Conservation (phyloP, 441 rosid genomes). For the Jatropha podagrica region DNA sequence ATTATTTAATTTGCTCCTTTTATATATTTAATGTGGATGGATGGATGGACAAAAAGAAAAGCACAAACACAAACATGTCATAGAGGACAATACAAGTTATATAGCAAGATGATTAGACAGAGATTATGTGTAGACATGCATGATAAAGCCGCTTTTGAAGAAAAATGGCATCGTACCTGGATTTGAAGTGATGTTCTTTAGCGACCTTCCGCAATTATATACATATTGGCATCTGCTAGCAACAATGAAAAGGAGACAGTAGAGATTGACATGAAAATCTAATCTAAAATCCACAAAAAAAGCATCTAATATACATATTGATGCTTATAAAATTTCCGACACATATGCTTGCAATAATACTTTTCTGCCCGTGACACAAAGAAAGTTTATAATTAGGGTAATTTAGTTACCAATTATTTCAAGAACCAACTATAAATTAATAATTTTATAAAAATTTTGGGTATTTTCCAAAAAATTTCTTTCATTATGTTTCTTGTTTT, state of each 20-base stretch:
- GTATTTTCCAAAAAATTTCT: neutral
- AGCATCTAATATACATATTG: neutral
- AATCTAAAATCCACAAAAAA: neutral
- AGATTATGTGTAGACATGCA: neutral
- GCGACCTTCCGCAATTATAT: neutral
- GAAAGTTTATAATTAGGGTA: neutral
- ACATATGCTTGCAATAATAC: neutral
- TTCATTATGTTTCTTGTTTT: neutral
- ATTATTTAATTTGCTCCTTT: no score
- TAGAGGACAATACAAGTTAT: neutral
- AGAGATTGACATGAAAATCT: slow-evolving; percentile 3
- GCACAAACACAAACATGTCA: neutral
- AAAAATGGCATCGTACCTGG: neutral
- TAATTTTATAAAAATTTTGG: neutral
- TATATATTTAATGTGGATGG: no score
- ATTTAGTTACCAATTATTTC: neutral
- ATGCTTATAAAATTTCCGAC: slow-evolving; percentile 1
- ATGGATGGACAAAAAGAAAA: neutral
- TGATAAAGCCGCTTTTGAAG: neutral
- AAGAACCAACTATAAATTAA: neutral
- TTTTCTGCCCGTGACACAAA: slow-evolving; percentile 6
- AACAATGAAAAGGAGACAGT: slow-evolving; percentile 9
- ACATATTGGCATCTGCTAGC: slow-evolving; percentile 9
- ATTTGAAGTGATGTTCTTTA: slow-evolving; percentile 2
- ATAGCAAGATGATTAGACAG: slow-evolving; percentile 6